Evolutionary conservation across 2,329 filamentous ascomycete genomes (phyloP), one percentile per base, ranked within the genome.

Genomic region (Ophiocordyceps camponoti-leonardi): DNA sequence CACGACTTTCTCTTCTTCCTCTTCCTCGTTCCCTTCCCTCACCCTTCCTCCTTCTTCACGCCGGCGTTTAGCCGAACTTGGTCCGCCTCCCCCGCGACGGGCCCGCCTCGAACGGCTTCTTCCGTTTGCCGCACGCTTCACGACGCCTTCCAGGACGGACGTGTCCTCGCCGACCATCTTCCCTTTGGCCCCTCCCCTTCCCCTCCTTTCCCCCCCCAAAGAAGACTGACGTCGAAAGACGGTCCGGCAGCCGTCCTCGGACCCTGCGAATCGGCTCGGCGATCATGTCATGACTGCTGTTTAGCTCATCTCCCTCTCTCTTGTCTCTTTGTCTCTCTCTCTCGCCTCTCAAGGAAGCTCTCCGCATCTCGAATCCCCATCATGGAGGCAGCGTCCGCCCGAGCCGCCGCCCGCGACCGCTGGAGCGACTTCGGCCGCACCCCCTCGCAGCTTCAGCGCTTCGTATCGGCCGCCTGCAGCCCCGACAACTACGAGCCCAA

Each of bases 401-500:
- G 92, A 61, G 94, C 93, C 72, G 92, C 90, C 59, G 83, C 88
- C 57, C 81, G 90, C 67, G 90, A 95, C 71, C 87, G 88, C 64
- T 96, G 92, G 75, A 79, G 80, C 66, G 82, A 82, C 61, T 81
- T 83, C 67, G 79, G 80, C 61, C 79, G 84, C 50, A 78, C 83
- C 46, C 78, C 83, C 51, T 90, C 88, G 47, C 86, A 88, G 61
- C 77, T 98, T 49, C 88, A 94, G 68, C 83, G 92, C 65, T 95
- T 88, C 65, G 94, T 98, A 64, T 80, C 92, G 62, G 88, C 88
- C 67, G 90, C 92, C 52, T 96, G 92, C 70, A 93, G 92, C 58
- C 86, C 92, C 44, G 85, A 94, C 62, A 95, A 96, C 68, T 95
- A 87, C 70, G 92, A 98, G 69, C 90, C 92, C 50, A 96, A 98